Base-by-base conservation (phyloP, 768 basidiomycete genomes). In the Krasilnikovozyma curviuscula region DNA sequence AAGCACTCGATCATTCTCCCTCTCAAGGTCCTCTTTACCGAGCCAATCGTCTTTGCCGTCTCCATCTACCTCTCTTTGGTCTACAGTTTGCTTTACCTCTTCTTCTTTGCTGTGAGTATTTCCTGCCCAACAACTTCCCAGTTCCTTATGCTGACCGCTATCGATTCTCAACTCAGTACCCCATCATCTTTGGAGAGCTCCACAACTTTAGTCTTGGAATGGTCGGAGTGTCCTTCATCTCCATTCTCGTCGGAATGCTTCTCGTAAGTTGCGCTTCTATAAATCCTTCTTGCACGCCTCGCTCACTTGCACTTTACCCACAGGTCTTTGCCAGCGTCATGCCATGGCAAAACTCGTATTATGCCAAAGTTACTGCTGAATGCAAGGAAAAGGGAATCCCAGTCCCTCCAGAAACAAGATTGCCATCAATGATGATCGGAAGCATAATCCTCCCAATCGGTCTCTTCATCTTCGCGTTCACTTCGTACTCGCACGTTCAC, bases 1-100 rank as follows among this genome's bases (percentile, higher is more conserved):
- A 56, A 56, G 35, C 55, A 55, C n/a, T 50, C 55, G 9, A 50
- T 63, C 31, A 44, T 59, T 13, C 57, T 59, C 31, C 61, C 61
- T 5, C 54, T 61, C 43, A 47, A 55, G 3, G 55, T 63, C 34
- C 43, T 60, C 37, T 49, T 59, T 37, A 56, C 57, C 27, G 61
- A 62, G 44, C 61, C 61, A 2, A 59, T 62, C 40, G 56, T 60
- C 4, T 58, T 60, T 44, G 43, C 59, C 16, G 23, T 44, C 28
- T 31, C 43, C 5, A 25, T 44, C 16, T 44, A 44, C 27, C 42
- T 44, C 42, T 44, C 27, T 37, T 37, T 37, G 35, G 24, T 37
- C 23, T 37, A 35, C 16, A 27, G 32, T 5, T 34, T 52, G 12
- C 44, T 52, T 5, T 52, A 52, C 44, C 33, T 46, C 16, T 40